Base-by-base conservation (phyloP, 257 asterid genomes). In the Nicotiana tomentosiformis region DNA sequence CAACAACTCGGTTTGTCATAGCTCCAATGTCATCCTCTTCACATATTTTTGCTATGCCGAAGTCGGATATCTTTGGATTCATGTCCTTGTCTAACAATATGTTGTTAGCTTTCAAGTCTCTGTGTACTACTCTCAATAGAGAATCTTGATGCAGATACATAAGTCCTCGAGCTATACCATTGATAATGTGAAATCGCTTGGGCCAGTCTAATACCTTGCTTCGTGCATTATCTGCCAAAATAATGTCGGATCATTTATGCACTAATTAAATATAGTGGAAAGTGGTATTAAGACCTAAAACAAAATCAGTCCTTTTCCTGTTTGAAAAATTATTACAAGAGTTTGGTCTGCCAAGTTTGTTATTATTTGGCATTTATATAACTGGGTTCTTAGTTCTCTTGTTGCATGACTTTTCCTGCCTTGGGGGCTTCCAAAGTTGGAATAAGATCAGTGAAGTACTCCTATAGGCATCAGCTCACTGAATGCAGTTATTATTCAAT, bases 81-180 rank as follows among this genome's bases (percentile, higher is more conserved):
- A 87, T 78, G 18, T 86, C 83, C 1, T 66, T 33, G 77, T 90
- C 94, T 17, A 92, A 84, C 72, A 92, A 83, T 43, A 90, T 86
- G 29, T 89, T 90, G 87, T 92, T 89, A 8, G 90, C 85, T 83
- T 90, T 92, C 29, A 90, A 88, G 77, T 89, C 93, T 79, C 91
- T 37, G 58, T 86, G 91, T 56, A 90, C 85, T 7, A 89, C 80
- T 64, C 89, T 35, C 33, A 90, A 74, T 5, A 83, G 85, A 0
- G 94, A 90, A 86, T 92, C 93, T 78, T 88, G 93, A 83, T 88
- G 94, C 20, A 92, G 90, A 82, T 89, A 90, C 26, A 87, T 46
- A 4, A 92, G 87, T 4, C 96, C 92, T 17, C 94, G 70, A 39
- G 90, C 90, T 23, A 89, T 84, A 5, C 90, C 94, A 83, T 83